phyloP scores from a whole-genome alignment of 1,284 basidiomycete genomes.

The Leccinum ponderosum region DNA sequence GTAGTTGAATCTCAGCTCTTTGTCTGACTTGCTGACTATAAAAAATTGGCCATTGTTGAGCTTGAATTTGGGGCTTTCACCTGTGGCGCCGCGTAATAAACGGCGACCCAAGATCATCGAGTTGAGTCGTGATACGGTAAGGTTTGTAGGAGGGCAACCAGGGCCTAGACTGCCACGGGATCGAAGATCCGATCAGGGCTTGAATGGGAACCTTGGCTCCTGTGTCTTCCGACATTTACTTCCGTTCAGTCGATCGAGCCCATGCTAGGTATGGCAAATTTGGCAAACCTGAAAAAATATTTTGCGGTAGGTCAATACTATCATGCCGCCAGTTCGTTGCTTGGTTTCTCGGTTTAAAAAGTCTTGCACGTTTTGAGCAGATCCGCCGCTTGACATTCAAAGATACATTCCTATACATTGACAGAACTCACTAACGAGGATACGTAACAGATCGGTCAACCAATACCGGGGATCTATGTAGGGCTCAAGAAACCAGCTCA shows the following conservation, averaged over 20 bases:
- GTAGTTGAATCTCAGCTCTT: conserved; percentile 49
- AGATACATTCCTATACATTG: neutral
- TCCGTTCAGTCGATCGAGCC: conserved; percentile 5
- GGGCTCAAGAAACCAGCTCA: conserved; percentile 6
- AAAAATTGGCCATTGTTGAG: conserved; percentile 31
- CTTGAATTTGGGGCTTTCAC: conserved; percentile 17
- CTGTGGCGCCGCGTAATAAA: conserved; percentile 17
- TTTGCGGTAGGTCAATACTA: neutral
- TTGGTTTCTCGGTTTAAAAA: neutral
- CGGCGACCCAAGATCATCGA: neutral
- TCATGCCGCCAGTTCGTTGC: neutral
- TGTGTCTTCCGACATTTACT: conserved; percentile 8
- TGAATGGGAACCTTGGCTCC: conserved; percentile 3
- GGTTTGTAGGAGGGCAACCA: conserved; percentile 8
- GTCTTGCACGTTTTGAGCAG: conserved; percentile 1
- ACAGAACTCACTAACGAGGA: conserved; percentile 1
- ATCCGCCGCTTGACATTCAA: neutral
- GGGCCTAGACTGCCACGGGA: neutral
- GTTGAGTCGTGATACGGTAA: neutral
- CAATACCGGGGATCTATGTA: conserved; percentile 9
- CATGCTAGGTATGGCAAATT: neutral
- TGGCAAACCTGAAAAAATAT: neutral
- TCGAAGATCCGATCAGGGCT: neutral
- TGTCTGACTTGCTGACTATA: conserved; percentile 29
- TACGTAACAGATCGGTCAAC: conserved; percentile 22